Evolutionary conservation across 306 rosid species (phyloP).

Genomic region (Malus asiatica): DNA sequence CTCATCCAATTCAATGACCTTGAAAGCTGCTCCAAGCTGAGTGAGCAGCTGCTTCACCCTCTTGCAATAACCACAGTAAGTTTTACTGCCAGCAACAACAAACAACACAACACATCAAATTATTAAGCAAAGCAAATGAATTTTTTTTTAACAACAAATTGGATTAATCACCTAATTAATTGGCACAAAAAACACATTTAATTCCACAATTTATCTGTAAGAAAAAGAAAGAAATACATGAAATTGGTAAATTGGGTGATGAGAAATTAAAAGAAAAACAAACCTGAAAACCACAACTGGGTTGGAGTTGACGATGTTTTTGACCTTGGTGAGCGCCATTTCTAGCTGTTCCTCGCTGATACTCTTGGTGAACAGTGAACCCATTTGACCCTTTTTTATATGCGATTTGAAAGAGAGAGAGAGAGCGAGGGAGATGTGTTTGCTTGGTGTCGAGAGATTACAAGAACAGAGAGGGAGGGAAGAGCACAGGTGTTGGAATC

Average conservation of each 20-base stretch:
- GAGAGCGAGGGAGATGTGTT: not conserved
- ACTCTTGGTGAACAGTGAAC: slow-evolving; percentile 28
- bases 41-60: slow-evolving; percentile 55
- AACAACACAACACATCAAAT: not conserved
- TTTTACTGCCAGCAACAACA: slow-evolving; percentile 47
- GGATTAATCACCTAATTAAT: not conserved
- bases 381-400: slow-evolving; percentile 10
- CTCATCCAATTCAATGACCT: slow-evolving; percentile 61
- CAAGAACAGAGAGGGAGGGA: no score
- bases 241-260: not conserved
- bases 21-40: slow-evolving; percentile 51
- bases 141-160: not conserved
- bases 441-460: not conserved
- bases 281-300: slow-evolving; percentile 49
- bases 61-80: slow-evolving; percentile 73
- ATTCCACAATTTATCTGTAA: not conserved
- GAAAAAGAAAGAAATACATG: not conserved
- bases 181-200: not conserved
- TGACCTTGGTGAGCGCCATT: slow-evolving; percentile 36
- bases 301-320: slow-evolving; percentile 29
- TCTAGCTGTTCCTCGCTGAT: slow-evolving; percentile 22
- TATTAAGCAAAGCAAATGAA: not conserved
- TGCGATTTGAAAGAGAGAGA: not conserved
- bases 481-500: slow-evolving; percentile 7
- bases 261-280: not conserved